These are phyloP conservation scores for Thalassiosira livingstoniorum DNA, from an alignment of 352 stramenopile genomes.

Conservation along the genomic window DNA sequence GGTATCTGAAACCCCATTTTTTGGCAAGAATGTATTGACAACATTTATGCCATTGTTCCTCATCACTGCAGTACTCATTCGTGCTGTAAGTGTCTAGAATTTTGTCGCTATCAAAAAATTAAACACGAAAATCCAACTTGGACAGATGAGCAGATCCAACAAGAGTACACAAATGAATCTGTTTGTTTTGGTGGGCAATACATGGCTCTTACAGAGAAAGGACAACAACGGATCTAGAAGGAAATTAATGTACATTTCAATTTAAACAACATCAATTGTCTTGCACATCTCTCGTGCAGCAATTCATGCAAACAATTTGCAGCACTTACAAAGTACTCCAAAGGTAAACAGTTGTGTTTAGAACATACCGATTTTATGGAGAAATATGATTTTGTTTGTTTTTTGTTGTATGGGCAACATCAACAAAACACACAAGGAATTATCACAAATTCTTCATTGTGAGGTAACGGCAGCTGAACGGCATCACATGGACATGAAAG, in stretches of 20 bases:
- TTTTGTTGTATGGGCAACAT: background rate
- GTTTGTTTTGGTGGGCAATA: background rate
- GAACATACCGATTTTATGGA: too few relatives aligned
- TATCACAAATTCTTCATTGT: background rate
- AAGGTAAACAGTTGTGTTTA: background rate
- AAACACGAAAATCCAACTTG: background rate
- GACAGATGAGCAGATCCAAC: background rate
- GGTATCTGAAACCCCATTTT: background rate
- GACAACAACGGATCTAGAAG: background rate
- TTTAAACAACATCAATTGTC: background rate
- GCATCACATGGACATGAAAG: background rate
- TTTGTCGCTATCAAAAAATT: background rate
- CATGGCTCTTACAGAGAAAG: background rate
- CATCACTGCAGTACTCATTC: background rate
- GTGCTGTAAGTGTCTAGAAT: background rate
- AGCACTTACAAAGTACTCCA: background rate
- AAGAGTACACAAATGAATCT: background rate
- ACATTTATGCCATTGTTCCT: background rate
- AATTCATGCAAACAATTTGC: background rate
- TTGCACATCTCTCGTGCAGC: background rate
- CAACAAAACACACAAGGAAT: background rate
- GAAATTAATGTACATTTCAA: background rate
- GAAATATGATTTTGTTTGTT: background rate
- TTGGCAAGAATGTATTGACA: background rate
- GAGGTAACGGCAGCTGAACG: background rate